Base-by-base conservation (phyloP, 345 rosid species). In the Populus deltoides region DNA sequence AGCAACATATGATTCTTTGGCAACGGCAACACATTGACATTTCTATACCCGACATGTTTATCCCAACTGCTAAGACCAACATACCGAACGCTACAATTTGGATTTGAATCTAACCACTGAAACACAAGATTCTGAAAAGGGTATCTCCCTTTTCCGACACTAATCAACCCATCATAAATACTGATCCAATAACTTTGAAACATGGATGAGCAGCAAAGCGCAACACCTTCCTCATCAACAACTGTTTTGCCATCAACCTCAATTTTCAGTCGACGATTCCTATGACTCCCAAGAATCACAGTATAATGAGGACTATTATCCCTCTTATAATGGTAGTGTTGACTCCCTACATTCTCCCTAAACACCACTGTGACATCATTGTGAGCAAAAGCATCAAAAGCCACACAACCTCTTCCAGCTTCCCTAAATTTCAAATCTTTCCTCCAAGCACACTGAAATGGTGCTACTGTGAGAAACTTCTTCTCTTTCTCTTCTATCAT, bases 361-460 rank as follows among this genome's bases (percentile, higher is more conserved):
- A 96, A 96, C 79, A 94, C 99, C 62, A 96, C 86, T 2, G 99
- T 96, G 49, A 94, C 99, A 81, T 96, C 99, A 29, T 96, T 96
- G 74, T 84, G 92, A 77, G 99, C 99, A 75, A 86, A 92, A 76
- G 99, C 99, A 78, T 96, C 98, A 78, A 96, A 96, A 49, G 95
- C 93, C 67, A 92, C 93, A 72, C 99, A 96, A 8, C 99, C 99
- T 84, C 99, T 88, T 61, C 98, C 99, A 0, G 97, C 91, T 82
- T 94, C 95, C 73, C 81, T 86, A 81, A 94, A 96, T 84, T 89
- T 96, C 80, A 96, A 86, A 87, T 94, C 98, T 67, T 94, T 86
- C 68, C 94, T 90, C 98, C 99, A 96, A 68, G 97, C 98, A 86
- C 99, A 96, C 90, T 90, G 97, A 77, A 96, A 96, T 24, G 99